Base-by-base conservation (phyloP, 129 eudicot species). In the Dittrichia graveolens region DNA sequence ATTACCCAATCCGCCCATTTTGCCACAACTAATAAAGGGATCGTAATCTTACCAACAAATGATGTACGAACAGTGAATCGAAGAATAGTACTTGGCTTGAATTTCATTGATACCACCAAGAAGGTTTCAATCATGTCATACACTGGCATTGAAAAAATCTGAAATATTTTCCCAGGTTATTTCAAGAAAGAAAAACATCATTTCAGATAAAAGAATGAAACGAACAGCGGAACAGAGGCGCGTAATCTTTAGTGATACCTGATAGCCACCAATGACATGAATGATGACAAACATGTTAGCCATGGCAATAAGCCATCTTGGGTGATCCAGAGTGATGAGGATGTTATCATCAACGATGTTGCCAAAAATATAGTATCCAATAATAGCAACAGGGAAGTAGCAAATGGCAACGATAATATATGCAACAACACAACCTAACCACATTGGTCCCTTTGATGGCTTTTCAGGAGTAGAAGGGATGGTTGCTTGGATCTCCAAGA, bases 61-160 rank as follows among this genome's bases (percentile, higher is more conserved):
- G 64, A 4, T 4, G 83, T 84, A 54, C 91, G 89, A 13, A 85
- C 82, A 14, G 13, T 59, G 72, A 89, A 67, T 5, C 96, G 89
- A 72, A 92, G 98, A 5, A 1, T 5, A 24, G 55, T 8, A 19
- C 94, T 79, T 6, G 95, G 96, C n/a, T 14, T 15, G 24, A 86
- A 81, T 34, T 83, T 81, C 86, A 61, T 43, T 56, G 75, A 16
- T 81, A 83, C 85, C 49, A 89, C 90, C 62, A 89, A 68, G 50
- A 52, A 83, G 12, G 94, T 71, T 72, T 89, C 96, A 18, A 82
- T 4, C 96, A 92, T 92, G 81, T 89, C 96, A 73, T 86, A 92
- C 63, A 92, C 95, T 0, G 96, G 95, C 98, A 92, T 87, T 0
- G 96, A 89, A 54, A 38, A 92, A 39, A 92, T 61, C 98, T 92